Base-by-base conservation (phyloP, 2,329 filamentous ascomycete species). In the Penicillium sp. region DNA sequence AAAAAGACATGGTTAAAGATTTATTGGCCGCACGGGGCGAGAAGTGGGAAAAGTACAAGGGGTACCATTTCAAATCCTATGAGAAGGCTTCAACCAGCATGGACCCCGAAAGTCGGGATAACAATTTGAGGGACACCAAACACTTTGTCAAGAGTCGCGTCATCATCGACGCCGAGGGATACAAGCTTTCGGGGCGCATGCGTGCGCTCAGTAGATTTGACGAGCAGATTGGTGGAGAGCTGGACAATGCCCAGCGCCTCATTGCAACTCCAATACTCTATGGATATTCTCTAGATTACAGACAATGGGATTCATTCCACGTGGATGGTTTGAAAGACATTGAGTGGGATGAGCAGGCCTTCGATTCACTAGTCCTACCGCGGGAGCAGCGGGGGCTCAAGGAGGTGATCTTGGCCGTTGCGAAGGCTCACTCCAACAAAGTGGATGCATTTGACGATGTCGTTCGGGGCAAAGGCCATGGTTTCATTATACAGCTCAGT, bases 151-250 rank as follows among this genome's bases (percentile, higher is more conserved):
- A 78, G 55, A 77, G 78, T 31, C 73, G 80, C 19, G 76, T 84
- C 26, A 75, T 83, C 40, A 78, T 84, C 43, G 81, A 84, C 57
- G 75, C 76, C 0, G 75, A 80, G 33, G 80, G 79, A 36, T 82
- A 72, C 65, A 77, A 75, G 38, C 67, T 64, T 2, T 82, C 81
- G 67, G 43, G 2, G 19, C 12, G 7, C 75, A 80, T 36, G 17
- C 76, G 79, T 55, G 59, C 68, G 19, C 62, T 70, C 0, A 51
- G 77, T 25, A 55, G 61, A n/a, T 17, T 68, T 19, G 42, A 52
- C 12, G 50, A 33, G 5, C 26, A 53, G 1, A 48, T 60, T 4
- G 55, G 55, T 5, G 50, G 57, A 10, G 62, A 77, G 6, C 62
- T 79, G 28, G 70, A 67, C 0, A 72, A 78, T 22, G 69, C 76